phyloP scores from a whole-genome alignment of 495 filamentous ascomycete species.

The Aspergillus nidulans region DNA sequence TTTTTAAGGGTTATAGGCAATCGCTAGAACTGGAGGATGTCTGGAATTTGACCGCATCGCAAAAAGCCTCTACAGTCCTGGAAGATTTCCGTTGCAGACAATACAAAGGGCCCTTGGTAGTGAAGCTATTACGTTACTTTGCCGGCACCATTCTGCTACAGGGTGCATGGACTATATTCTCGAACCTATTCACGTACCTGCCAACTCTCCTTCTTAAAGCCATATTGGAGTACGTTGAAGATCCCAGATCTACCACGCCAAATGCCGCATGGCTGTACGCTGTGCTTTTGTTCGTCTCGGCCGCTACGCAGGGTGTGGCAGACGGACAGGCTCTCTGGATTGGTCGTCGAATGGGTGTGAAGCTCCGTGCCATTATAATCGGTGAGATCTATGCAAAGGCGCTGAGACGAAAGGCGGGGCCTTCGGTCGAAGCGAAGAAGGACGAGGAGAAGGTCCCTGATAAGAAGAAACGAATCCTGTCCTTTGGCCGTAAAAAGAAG shows the following conservation, averaged over 20 bases:
- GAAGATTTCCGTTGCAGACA: slow-evolving; percentile 79
- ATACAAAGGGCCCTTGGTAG: slow-evolving; percentile 75
- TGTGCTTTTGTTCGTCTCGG: slow-evolving; percentile 77
- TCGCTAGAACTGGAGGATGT: slow-evolving; percentile 77
- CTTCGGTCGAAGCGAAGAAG: slow-evolving; percentile 55
- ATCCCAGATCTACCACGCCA: slow-evolving; percentile 68
- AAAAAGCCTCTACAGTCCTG: slow-evolving; percentile 77
- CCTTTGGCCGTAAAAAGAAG: slow-evolving; percentile 61
- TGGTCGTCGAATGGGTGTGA: slow-evolving; percentile 89
- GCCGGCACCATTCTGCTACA: slow-evolving; percentile 70
- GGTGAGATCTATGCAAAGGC: slow-evolving; percentile 98
- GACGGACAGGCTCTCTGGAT: slow-evolving; percentile 90
- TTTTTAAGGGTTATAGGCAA: slow-evolving; percentile 87
- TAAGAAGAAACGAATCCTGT: slow-evolving; percentile 43
- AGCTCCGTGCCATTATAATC: slow-evolving; percentile 88
- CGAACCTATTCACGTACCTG: slow-evolving; percentile 78
- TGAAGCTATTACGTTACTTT: slow-evolving; percentile 83
- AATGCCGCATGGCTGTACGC: slow-evolving; percentile 98
- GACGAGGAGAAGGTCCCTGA: slow-evolving; percentile 31
- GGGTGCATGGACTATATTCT: slow-evolving; percentile 70
- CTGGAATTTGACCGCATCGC: slow-evolving; percentile 85
- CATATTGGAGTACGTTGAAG: slow-evolving; percentile 89
- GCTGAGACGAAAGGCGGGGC: slow-evolving; percentile 82
- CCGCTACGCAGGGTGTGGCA: slow-evolving; percentile 69
- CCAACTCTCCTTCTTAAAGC: slow-evolving; percentile 87